phyloP scores from a whole-genome alignment of 257 asterid genomes.

The Solanum piurae region DNA sequence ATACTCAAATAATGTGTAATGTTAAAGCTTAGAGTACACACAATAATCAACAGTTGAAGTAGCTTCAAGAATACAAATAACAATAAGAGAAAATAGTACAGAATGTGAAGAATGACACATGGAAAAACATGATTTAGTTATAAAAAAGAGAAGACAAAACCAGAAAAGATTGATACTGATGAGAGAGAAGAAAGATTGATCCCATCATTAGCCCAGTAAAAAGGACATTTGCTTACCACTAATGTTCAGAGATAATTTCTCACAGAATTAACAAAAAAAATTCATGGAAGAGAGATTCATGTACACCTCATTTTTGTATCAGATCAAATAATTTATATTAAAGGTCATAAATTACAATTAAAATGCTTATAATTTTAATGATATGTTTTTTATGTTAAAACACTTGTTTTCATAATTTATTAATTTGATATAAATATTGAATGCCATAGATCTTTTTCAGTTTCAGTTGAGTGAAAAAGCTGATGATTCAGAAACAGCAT shows the following conservation, averaged over 20 bases:
- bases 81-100: not conserved
- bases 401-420: not conserved
- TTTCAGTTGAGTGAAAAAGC: not conserved
- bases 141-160: not conserved
- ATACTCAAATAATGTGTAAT: not conserved
- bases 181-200: constrained; percentile 1
- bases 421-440: not conserved
- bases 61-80: constrained; percentile 6
- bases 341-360: not conserved
- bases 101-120: constrained; percentile 25
- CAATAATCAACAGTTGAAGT: constrained; percentile 8
- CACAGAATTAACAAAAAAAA: not conserved
- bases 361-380: not conserved
- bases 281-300: not conserved
- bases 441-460: not conserved
- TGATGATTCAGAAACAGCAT: not conserved
- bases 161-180: not conserved
- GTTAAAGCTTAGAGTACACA: not conserved
- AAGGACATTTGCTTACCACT: not conserved
- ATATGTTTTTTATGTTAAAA: not conserved
- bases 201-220: not conserved
- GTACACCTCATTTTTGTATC: not conserved
- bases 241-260: not conserved
- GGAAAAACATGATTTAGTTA: constrained; percentile 2
- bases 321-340: not conserved